These are phyloP conservation scores for Peziza echinospora DNA, from an alignment of 495 filamentous ascomycete species.

Conservation along the genomic window DNA sequence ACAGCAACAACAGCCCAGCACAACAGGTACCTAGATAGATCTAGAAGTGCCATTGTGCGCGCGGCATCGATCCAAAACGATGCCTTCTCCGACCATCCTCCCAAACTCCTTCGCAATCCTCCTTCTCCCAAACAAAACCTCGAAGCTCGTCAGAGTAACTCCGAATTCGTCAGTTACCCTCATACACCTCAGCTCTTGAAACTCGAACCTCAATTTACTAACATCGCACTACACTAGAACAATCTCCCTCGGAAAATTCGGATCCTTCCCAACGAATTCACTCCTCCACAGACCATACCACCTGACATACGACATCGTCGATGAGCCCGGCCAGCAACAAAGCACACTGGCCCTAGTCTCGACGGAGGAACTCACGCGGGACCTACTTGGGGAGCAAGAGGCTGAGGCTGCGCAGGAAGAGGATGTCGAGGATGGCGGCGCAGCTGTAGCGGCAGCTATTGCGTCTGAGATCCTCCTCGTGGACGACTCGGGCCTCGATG, in stretches of 20 bases:
- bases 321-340: slow-evolving; percentile 35
- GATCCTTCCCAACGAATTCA: slow-evolving; percentile 63
- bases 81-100: slow-evolving; percentile 6
- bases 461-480: slow-evolving; percentile 29
- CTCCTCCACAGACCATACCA: slow-evolving; percentile 75
- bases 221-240: slow-evolving; percentile 38
- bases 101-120: slow-evolving; percentile 14
- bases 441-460: slow-evolving; percentile 16
- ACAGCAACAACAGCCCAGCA: no score
- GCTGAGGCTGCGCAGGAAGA: slow-evolving; percentile 25
- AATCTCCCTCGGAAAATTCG: slow-evolving; percentile 75
- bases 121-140: slow-evolving; percentile 15
- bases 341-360: slow-evolving; percentile 57
- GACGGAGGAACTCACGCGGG: slow-evolving; percentile 58
- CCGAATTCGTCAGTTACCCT: slow-evolving; percentile 16
- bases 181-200: slow-evolving; percentile 1
- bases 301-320: slow-evolving; percentile 71
- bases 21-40: no score
- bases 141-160: slow-evolving; percentile 11
- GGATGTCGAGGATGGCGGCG: slow-evolving; percentile 16
- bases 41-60: no score
- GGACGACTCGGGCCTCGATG: slow-evolving; percentile 25
- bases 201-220: no score
- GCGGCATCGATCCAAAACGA: no score
- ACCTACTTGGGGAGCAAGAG: slow-evolving; percentile 34